Evolutionary conservation across 805 yeast species (phyloP), one percentile per base, ranked within the genome.

Genomic region (Wickerhamiella dianesei): DNA sequence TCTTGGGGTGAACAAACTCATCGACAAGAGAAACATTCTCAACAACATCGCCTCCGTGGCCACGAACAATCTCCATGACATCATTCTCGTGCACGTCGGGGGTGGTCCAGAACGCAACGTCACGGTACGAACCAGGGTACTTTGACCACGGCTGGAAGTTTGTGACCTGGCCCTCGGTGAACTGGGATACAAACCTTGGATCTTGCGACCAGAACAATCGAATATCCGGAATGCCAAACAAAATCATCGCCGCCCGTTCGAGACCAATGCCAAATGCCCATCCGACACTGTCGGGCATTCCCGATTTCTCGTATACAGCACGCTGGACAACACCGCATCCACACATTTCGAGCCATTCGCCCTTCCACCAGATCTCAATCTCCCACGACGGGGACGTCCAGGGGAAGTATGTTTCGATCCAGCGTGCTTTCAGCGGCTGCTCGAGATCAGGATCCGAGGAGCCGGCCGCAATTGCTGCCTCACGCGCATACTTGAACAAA

Each of bases 341-440:
- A 59, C 95, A 85, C 61, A 95, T 79, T 66, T 92, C 98, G 35
- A 92, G 71, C 98, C 98, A 92, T 55, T 88, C 94, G 45, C 92
- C 94, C 60, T 87, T 84, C 96, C 97, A 92, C 88, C 94, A 87
- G 3, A 92, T 95, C 65, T 92, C 98, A 55, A 94, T 86, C 59
- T 92, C 96, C 94, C 95, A 92, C 40, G 95, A 83, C 3, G 98
- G 98, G 1, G 95, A 78, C 2, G 98, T 92, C 96, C 97, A 92
- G 3, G 98, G 98, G 68, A 92, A 92, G 58, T 79, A 85, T 0
- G 92, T 94, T 58, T 85, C 94, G 32, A 87, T 82, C 98, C 98
- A 92, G 55, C 97, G 73, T 17, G 88, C 83, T 59, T 76, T 80
- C 50, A 92, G 70, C 4, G 95, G 95, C 55, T 79, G 81, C 49